Evolutionary conservation across 225 moss, liverwort and hornwort species (phyloP), one percentile per base, ranked within the genome.

Genomic region (Polytrichum formosum): DNA sequence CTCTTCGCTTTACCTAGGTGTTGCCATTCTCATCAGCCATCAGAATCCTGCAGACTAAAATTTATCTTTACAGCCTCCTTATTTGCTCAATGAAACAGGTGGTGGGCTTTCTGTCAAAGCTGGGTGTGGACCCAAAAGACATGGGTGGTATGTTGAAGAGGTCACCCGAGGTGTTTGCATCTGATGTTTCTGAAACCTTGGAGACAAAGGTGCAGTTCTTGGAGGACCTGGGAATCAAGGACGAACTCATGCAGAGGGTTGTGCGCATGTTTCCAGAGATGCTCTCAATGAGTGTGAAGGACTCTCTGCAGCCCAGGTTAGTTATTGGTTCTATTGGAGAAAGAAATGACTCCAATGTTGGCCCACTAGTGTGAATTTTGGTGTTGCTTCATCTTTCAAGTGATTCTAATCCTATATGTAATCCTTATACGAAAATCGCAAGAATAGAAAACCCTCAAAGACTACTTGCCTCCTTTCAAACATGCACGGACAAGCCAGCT

Each of bases 231-330:
- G 98, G 98, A 70, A 86, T 98, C 75, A 74, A 77, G 62, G 84
- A 79, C 28, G 77, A 74, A 4, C 74, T 84, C 54, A 54, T 98
- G n/a, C 81, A 75, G 66, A 80, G 92, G 70, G 90, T 98, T 53
- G 76, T 98, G 30, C 88, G 81, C 53, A 91, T 92, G 78, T 94
- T 70, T 72, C 94, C 98, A 55, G 92, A 94, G 85, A 84, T 98
- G 76, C 82, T 98, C 33, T 83, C 90, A 29, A 90, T 91, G 92
- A 89, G 84, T 77, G 87, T 98, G 67, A 87, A 93, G 70, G 80
- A 86, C 27, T 87, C 94, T 7, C 78, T 98, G 61, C 78, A 68
- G 74, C 92, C 94, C 53, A 88, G 98, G 98, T 90, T 55, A 71
- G 62, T n/a, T 59, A 8, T 62, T 23, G 6, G 6, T 21, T 22